Base-by-base conservation (phyloP, 805 yeast species). In the Jamesozyma rosinii region DNA sequence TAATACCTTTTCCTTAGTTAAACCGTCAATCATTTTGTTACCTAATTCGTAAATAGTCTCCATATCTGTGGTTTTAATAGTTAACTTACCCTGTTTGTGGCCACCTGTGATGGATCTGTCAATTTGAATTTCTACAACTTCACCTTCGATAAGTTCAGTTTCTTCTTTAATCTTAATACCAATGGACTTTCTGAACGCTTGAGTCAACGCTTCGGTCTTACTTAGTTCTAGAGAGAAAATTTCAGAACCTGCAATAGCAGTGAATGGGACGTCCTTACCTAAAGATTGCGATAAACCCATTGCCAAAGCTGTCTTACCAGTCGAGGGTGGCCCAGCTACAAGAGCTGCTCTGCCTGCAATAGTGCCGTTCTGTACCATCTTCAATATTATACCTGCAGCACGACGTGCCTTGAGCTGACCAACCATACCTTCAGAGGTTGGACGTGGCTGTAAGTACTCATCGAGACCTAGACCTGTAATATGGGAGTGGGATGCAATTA, bases 301-400 rank as follows among this genome's bases (percentile, higher is more conserved):
- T 13, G 99, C 98, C 55, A 92, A 77, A 32, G 99, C 99, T 3
- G 99, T 92, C 65, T 92, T 92, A 65, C 99, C 99, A 0, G 98
- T 92, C 13, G 95, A 86, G 24, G 98, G 98, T 10, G 97, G 97
- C 34, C 99, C 99, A 0, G 98, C 97, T 47, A 92, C 74, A 49
- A 92, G 68, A 18, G 89, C 92, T 1, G 97, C 97, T 52, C 97
- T 77, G 22, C 99, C 99, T 19, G 97, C 96, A 65, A 92, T 90
- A 51, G 85, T 79, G 41, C 96, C 95, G 29, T 84, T 88, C 60
- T 86, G 88, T 47, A 92, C 87, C 87, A 92, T 82, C 67, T 85
- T 89, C 53, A 90, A 75, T 42, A 92, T 81, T 35, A 92, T 81
- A 45, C 96, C 99, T 17, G 96, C 95, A 4, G 99, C 97, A 59